Evolutionary conservation across 1,139 yeast species (phyloP), one percentile per base, ranked within the genome.

Genomic region (Nakaseomyces delphensis): DNA sequence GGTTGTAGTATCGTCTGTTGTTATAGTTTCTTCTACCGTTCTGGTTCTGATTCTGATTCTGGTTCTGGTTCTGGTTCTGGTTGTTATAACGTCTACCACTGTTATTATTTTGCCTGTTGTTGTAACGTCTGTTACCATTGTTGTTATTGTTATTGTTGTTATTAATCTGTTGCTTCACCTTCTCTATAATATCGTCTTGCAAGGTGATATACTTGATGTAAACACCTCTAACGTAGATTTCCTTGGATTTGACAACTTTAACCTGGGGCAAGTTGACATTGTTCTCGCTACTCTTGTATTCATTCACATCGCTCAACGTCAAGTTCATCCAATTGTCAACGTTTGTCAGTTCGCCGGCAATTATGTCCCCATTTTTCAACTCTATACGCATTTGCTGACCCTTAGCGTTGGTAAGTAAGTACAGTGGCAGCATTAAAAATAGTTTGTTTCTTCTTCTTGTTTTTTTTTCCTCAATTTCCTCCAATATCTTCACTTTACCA

Each of bases 251-350:
- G 45, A 73, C 66, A 59, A 84, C 68, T 43, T 79, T 82, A 13
- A 86, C 93, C 51, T 75, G 73, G 52, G 62, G 45, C 8, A 84
- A 24, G 13, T 36, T 77, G 10, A 44, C 46, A 29, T 42, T 41
- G n/a, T 28, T 36, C 20, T 48, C 55, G 4, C 45, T 45, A 15
- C 44, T 40, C 27, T 49, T 52, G 36, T 45, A 49, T 59, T 83
- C 89, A 42, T 80, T 76, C 18, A 83, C 97, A 52, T 87, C 80
- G 36, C 71, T 71, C 44, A 93, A 70, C 1, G 95, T 85, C 54
- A 93, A 70, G 62, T 91, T 91, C 98, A 93, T 93, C 89, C 95
- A 86, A 32, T 86, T 80, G 62, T 93, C 98, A 56, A 95, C 87
- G 57, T 84, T 83, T 46, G 79, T 76, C 49, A 93, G 71, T 48